phyloP scores from a whole-genome alignment of 805 yeast genomes.

The Nakazawaea wyomingensis region DNA sequence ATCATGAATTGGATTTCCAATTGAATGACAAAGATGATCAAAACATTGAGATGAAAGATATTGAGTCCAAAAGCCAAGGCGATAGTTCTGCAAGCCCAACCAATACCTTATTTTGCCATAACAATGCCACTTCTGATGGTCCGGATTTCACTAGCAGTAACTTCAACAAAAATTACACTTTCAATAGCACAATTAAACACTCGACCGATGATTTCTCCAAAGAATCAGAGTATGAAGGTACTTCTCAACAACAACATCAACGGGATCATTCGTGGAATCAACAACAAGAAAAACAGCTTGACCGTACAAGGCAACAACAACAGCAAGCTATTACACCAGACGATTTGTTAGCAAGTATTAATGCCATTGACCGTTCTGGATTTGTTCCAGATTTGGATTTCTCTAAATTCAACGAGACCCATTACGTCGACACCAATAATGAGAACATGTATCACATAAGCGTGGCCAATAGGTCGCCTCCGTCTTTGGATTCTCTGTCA shows the following conservation, averaged over 20 bases:
- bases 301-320: no score
- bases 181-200: no score
- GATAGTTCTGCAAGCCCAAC: conserved; percentile 7
- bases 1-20: conserved; percentile 30
- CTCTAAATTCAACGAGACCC: conserved; percentile 4
- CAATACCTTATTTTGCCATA: conserved; percentile 1
- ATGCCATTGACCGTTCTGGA: not conserved
- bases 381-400: conserved; percentile 9
- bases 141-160: not conserved
- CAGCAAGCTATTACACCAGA: no score
- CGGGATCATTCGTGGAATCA: no score
- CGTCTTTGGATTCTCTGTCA: conserved; percentile 11
- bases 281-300: no score
- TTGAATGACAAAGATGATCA: conserved; percentile 24
- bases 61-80: not conserved
- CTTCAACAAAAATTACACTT: no score
- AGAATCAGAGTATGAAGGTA: no score
- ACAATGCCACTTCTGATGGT: not conserved
- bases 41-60: not conserved
- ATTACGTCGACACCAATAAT: not conserved
- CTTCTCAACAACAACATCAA: no score
- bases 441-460: conserved; percentile 6
- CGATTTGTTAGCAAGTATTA: not conserved
- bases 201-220: no score
- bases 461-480: conserved; percentile 8